Conservation (phyloP, 2,329 filamentous ascomycete species). For the Ceratocystis harringtonii region DNA sequence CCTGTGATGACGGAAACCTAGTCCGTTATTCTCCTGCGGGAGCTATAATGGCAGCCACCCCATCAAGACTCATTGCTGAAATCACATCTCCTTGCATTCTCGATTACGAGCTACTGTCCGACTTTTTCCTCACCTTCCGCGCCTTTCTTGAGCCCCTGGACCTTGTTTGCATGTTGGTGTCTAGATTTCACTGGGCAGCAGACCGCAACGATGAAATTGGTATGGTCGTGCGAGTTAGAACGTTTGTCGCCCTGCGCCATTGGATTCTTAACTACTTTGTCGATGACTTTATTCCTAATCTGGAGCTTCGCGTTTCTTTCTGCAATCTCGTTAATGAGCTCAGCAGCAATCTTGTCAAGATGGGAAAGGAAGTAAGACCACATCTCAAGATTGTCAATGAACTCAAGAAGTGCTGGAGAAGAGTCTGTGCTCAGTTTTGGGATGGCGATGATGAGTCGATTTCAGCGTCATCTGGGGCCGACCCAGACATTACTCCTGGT, state of each 20-base stretch:
- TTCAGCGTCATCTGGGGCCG: slow-evolving; percentile 31
- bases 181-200: slow-evolving; percentile 76
- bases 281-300: slow-evolving; percentile 77
- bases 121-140: slow-evolving; percentile 94
- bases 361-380: slow-evolving; percentile 55
- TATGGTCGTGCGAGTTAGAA: slow-evolving; percentile 85
- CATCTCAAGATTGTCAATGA: slow-evolving; percentile 76
- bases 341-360: slow-evolving; percentile 34
- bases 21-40: slow-evolving; percentile 64
- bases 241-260: slow-evolving; percentile 87
- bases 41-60: slow-evolving; percentile 76
- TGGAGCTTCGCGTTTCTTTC: slow-evolving; percentile 58
- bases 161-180: slow-evolving; percentile 69
- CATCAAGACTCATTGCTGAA: slow-evolving; percentile 80
- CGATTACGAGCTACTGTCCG: slow-evolving; percentile 90
- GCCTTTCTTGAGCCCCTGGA: slow-evolving; percentile 66
- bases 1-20: slow-evolving; percentile 61
- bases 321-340: slow-evolving; percentile 65
- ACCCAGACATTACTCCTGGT: slow-evolving; percentile 58
- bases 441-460: slow-evolving; percentile 53
- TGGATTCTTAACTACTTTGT: slow-evolving; percentile 98
- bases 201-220: slow-evolving; percentile 67
- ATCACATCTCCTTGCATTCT: slow-evolving; percentile 93
- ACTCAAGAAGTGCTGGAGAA: slow-evolving; percentile 92
- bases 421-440: slow-evolving; percentile 83